phyloP scores from a whole-genome alignment of 257 asterid genomes.

The Solanum medicagineum region DNA sequence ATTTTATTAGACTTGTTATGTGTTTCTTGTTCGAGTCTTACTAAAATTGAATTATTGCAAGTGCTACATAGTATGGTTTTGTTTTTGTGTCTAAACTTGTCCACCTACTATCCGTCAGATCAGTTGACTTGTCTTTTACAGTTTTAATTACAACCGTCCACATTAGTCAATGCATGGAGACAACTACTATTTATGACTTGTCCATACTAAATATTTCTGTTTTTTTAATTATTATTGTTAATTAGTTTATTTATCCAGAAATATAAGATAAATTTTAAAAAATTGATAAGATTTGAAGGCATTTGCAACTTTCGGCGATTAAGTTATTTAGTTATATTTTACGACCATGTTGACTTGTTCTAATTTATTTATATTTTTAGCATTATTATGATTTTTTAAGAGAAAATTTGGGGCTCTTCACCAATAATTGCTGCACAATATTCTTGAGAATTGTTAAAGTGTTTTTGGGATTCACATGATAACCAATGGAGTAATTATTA shows the following conservation, averaged over 20 bases:
- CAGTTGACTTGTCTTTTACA: background rate
- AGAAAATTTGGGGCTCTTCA: background rate
- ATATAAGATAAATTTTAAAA: background rate
- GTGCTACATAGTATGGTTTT: background rate
- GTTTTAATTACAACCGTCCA: background rate
- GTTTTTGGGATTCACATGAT: background rate
- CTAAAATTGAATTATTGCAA: background rate
- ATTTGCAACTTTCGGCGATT: slow-evolving; percentile 30
- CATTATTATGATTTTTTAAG: background rate
- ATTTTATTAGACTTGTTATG: background rate
- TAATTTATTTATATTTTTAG: background rate
- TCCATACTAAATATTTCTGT: background rate
- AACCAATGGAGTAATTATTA: background rate
- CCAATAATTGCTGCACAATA: slow-evolving; percentile 28
- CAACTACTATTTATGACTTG: slow-evolving; percentile 1
- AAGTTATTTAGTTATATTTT: slow-evolving; percentile 7
- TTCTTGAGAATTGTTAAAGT: background rate
- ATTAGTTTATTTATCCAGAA: background rate
- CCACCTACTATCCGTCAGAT: slow-evolving; percentile 6
- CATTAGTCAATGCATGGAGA: background rate
- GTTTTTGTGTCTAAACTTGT: background rate
- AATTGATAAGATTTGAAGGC: background rate
- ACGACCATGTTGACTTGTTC: slow-evolving; percentile 15
- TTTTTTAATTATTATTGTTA: too few relatives aligned
- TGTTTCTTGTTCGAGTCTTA: background rate